These are phyloP conservation scores for Myriosclerotinia curreyana DNA, from an alignment of 2,329 filamentous ascomycete species.

Conservation along the genomic window DNA sequence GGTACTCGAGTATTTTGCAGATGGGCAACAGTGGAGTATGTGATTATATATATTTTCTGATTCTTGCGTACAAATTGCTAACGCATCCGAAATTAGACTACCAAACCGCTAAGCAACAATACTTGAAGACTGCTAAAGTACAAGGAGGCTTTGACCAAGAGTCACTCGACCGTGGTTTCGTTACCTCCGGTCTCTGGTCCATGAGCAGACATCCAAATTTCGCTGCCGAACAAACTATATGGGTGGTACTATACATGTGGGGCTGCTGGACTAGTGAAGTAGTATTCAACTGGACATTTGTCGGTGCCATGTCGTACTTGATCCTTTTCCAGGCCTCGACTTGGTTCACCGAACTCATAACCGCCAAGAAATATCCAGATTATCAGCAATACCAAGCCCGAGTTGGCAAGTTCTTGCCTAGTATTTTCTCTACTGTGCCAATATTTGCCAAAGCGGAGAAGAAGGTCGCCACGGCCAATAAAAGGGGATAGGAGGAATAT, in stretches of 20 bases:
- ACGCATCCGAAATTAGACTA: conserved; percentile 53
- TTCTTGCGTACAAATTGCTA: conserved; percentile 1
- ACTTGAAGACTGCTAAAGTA: conserved; percentile 69
- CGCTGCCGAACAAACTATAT: conserved; percentile 84
- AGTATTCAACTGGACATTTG: conserved; percentile 73
- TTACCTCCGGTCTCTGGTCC: conserved; percentile 78
- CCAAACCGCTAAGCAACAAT: conserved; percentile 75
- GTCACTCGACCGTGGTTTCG: conserved; percentile 87
- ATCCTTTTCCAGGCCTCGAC: conserved; percentile 87
- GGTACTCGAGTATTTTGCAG: conserved; percentile 73
- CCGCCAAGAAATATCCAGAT: conserved; percentile 78
- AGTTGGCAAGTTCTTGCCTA: conserved; percentile 80
- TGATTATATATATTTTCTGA: conserved; percentile 23
- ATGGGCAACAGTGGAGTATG: conserved; percentile 87
- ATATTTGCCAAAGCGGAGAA: conserved; percentile 6
- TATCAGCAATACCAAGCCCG: conserved; percentile 80
- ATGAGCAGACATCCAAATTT: conserved; percentile 95
- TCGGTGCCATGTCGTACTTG: conserved; percentile 68
- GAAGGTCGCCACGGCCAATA: background rate
- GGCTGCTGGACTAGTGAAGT: conserved; percentile 69
- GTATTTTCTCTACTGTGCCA: conserved; percentile 23
- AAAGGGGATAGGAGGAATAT: conserved; percentile 7
- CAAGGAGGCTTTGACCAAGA: conserved; percentile 62
- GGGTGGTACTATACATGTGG: conserved; percentile 88
- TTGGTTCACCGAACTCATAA: conserved; percentile 80